phyloP scores from a whole-genome alignment of 1,139 yeast genomes.

The Magnusiomyces magnusii region DNA sequence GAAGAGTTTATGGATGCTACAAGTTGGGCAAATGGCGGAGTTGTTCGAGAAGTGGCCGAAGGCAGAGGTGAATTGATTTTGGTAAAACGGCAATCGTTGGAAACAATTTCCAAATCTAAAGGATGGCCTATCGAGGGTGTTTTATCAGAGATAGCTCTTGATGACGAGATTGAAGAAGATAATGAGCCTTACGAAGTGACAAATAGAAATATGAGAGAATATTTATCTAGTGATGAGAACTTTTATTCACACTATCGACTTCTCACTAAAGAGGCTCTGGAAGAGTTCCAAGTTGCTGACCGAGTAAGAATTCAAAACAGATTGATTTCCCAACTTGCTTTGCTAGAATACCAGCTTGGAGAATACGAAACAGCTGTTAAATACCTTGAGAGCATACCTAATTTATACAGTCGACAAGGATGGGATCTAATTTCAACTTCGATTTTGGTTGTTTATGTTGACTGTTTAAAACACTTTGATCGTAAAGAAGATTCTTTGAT shows the following conservation, averaged over 20 bases:
- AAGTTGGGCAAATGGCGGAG: constrained; percentile 23
- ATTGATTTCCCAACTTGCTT: constrained; percentile 73
- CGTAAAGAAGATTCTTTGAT: constrained; percentile 23
- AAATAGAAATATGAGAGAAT: constrained; percentile 16
- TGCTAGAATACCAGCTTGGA: constrained; percentile 52
- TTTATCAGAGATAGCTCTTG: constrained; percentile 35
- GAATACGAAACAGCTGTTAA: constrained; percentile 55
- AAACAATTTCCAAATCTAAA: constrained; percentile 28
- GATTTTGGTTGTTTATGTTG: constrained; percentile 56
- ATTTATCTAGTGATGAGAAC: constrained; percentile 25
- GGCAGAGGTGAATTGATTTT: constrained; percentile 37
- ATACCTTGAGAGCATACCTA: constrained; percentile 60
- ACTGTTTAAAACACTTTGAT: constrained; percentile 51
- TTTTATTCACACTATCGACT: constrained; percentile 34
- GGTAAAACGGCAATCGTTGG: constrained; percentile 32
- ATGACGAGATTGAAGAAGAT: constrained; percentile 15
- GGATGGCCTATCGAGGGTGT: constrained; percentile 40
- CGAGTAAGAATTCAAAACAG: constrained; percentile 62
- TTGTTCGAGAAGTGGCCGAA: constrained; percentile 30
- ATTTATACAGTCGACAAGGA: constrained; percentile 19
- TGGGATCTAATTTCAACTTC: constrained; percentile 52
- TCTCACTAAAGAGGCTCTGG: constrained; percentile 41
- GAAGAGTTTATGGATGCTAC: constrained; percentile 28
- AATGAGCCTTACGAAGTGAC: constrained; percentile 15
- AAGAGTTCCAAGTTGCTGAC: constrained; percentile 42